Base-by-base conservation (phyloP, 2,329 filamentous ascomycete species). In the Pseudogymnoascus sp. region DNA sequence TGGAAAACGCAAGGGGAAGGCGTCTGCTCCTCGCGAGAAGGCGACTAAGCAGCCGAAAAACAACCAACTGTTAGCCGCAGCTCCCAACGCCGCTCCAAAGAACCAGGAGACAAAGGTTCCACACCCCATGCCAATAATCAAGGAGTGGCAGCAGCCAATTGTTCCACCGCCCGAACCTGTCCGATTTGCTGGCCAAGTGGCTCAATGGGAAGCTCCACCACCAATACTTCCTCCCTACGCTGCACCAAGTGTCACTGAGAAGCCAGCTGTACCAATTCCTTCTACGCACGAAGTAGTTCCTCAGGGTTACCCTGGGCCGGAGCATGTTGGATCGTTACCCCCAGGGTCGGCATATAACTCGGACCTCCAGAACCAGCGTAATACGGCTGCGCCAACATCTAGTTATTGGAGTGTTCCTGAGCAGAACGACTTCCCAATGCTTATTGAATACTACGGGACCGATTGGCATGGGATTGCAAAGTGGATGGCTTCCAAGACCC, bases 381-480 rank as follows among this genome's bases (percentile, higher is more conserved):
- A 58, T 14, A 38, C 60, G 57, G 78, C 78, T 20, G 75, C 76
- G 61, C 85, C 86, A 65, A 84, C 87, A 12, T 91, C 88, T 1
- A 93, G 89, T 72, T 94, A 94, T 72, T 94, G 90, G 90, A 93
- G 89, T 68, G 89, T 93, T 20, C 88, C 87, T 1, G 90, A 94
- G 74, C 81, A 87, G 60, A 87, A 81, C 54, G 89, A 92, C 68
- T 94, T 94, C 72, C 85, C 87, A 35, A 81, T 80, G 61, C 79
- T 91, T 62, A 78, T 94, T 54, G 81, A 79, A 58, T 82, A 90
- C 60, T 93, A 91, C 74, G 90, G 90, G 62, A 90, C 87, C 14
- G 89, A 94, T 70, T 94, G 89, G 83, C 77, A 77, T 57, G 83
- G 82, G 4, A 93, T 93, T 73, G 87, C 90, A 39, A 79, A 79